Evolutionary conservation across 2,329 filamentous ascomycete species (phyloP).

Genomic region (Apiospora arundinis): DNA sequence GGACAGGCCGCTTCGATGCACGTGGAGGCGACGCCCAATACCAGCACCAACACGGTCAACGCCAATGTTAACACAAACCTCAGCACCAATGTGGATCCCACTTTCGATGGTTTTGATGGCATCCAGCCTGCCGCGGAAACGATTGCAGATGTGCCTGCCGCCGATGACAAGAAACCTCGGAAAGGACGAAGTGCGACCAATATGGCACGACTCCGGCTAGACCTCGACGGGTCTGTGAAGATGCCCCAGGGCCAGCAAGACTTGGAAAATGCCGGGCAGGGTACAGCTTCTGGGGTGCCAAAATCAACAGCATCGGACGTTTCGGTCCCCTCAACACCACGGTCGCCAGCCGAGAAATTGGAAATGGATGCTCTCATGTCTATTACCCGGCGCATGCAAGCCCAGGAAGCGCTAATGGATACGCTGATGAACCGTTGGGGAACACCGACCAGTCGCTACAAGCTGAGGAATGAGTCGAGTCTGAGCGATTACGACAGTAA

Average conservation of each 20-base stretch:
- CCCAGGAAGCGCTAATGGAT: constrained; percentile 24
- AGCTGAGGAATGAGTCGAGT: constrained; percentile 10
- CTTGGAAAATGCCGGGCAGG: neutral
- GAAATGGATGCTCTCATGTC: constrained; percentile 19
- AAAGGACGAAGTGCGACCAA: constrained; percentile 13
- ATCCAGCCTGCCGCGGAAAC: constrained; percentile 14
- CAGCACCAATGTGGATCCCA: neutral
- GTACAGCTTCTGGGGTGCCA: no score
- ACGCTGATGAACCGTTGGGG: constrained; percentile 24
- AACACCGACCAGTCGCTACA: constrained; percentile 10
- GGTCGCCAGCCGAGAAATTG: constrained; percentile 6
- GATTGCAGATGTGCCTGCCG: neutral
- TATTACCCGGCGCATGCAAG: constrained; percentile 24
- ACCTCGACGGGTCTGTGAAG: neutral
- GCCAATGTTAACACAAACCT: no score
- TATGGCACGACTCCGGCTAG: neutral
- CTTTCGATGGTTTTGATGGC: constrained; percentile 25
- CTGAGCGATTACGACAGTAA: constrained; percentile 8
- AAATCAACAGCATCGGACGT: neutral
- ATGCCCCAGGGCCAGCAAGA: neutral
- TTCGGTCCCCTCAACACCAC: neutral
- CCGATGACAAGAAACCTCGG: constrained; percentile 21
- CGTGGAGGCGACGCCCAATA: neutral
- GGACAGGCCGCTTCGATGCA: constrained; percentile 4
- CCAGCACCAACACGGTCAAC: neutral